Percentiles rank a stretch among this genome's conserved stretches.
Conservation (phyloP, 108 stramenopile species). For the Cyclotella kingstonii region DNA sequence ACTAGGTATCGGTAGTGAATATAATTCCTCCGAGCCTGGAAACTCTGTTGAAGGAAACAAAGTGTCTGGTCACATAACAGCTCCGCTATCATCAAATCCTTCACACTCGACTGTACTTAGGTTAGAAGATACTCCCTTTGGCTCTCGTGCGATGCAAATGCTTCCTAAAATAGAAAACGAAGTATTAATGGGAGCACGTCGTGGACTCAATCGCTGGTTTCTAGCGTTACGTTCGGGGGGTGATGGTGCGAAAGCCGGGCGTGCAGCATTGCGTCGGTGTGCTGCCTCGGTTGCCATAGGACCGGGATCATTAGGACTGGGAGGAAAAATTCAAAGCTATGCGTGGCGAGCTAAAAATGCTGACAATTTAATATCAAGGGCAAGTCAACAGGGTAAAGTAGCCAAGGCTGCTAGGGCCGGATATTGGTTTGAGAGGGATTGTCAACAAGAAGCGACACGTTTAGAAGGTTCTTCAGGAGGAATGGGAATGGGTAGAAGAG, state of each 20-base stretch:
- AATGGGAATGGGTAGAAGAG: slow-evolving; percentile 74
- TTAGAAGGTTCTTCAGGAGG: slow-evolving; percentile 47
- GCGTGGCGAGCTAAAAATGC: slow-evolving; percentile 85
- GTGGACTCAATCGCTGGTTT: slow-evolving; percentile 86
- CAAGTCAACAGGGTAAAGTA: slow-evolving; percentile 69
- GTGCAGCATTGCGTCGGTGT: slow-evolving; percentile 76
- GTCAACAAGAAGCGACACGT: slow-evolving; percentile 66
- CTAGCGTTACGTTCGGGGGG: slow-evolving; percentile 79
- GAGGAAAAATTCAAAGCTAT: slow-evolving; percentile 78
- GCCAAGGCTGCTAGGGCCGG: slow-evolving; percentile 73
- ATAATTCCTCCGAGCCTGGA: not conserved
- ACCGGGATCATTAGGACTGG: slow-evolving; percentile 75
- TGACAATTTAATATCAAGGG: slow-evolving; percentile 77
- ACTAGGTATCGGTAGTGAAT: slow-evolving; percentile 2
- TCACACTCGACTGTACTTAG: slow-evolving; percentile 32
- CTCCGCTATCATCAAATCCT: slow-evolving; percentile 9
- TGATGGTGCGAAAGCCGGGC: slow-evolving; percentile 86
- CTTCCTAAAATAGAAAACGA: slow-evolving; percentile 90
- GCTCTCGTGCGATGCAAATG: slow-evolving; percentile 73
- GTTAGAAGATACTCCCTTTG: slow-evolving; percentile 87
- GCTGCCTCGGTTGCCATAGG: slow-evolving; percentile 64
- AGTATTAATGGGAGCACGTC: slow-evolving; percentile 77
- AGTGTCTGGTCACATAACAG: not conserved
- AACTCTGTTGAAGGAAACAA: not conserved
- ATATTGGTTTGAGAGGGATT: slow-evolving; percentile 87